phyloP scores from a whole-genome alignment of 495 filamentous ascomycete species.

The Aspergillus biplanus region DNA sequence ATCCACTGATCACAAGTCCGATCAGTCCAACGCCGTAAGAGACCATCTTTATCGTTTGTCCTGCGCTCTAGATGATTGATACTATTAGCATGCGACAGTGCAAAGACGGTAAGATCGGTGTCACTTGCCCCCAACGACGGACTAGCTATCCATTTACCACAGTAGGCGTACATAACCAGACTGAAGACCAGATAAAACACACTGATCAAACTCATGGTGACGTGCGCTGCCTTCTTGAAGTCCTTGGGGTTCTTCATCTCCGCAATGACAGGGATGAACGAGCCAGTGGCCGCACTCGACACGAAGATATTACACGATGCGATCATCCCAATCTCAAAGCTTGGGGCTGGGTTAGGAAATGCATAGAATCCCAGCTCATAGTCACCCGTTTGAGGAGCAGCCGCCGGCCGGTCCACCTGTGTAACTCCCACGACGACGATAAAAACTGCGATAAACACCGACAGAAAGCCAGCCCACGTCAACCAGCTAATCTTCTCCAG shows the following conservation, averaged over 20 bases:
- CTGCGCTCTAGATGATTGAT: constrained; percentile 48
- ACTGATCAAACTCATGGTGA: constrained; percentile 65
- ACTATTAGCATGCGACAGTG: neutral
- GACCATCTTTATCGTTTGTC: constrained; percentile 61
- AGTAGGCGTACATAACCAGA: constrained; percentile 67
- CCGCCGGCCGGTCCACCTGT: constrained; percentile 40
- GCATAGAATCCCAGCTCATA: constrained; percentile 52
- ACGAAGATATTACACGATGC: constrained; percentile 47
- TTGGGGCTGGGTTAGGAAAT: constrained; percentile 35
- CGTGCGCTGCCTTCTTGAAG: constrained; percentile 64
- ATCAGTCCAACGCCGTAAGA: constrained; percentile 78
- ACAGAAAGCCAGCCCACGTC: constrained; percentile 49
- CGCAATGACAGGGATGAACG: constrained; percentile 74
- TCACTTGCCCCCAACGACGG: constrained; percentile 64
- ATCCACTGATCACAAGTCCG: constrained; percentile 56
- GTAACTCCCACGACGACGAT: constrained; percentile 55
- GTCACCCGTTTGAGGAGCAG: constrained; percentile 38
- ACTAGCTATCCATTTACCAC: constrained; percentile 65
- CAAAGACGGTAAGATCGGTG: neutral
- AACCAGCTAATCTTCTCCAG: constrained; percentile 50
- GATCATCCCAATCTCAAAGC: constrained; percentile 44
- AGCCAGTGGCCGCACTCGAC: constrained; percentile 60
- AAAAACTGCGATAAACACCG: constrained; percentile 49
- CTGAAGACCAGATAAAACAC: constrained; percentile 60
- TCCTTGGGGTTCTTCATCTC: constrained; percentile 73